phyloP scores from a whole-genome alignment of 179 eudicot species.

The Beta lomatogona region DNA sequence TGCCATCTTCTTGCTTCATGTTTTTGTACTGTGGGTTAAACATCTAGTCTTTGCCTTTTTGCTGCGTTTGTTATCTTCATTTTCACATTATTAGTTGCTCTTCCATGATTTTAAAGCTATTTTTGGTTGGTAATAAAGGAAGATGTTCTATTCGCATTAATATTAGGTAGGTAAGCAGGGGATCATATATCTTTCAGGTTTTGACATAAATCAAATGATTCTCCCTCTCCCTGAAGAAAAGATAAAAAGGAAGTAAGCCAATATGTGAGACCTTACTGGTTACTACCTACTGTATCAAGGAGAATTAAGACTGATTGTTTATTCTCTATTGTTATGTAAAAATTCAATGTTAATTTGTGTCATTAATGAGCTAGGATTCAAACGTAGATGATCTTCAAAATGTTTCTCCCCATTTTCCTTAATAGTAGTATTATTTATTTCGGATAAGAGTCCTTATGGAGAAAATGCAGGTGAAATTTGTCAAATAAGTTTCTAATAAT shows the following conservation, averaged over 20 bases:
- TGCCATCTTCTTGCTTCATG: not conserved
- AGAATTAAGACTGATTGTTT: not conserved
- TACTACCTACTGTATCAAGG: not conserved
- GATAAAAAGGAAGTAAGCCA: not conserved
- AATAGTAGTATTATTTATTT: not conserved
- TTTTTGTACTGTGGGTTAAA: not conserved
- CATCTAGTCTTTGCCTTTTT: not conserved
- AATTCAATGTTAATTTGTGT: not conserved
- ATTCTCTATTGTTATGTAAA: not conserved
- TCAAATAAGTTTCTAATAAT: not conserved
- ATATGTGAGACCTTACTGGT: not conserved
- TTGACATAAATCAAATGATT: not conserved
- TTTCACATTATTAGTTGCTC: not conserved
- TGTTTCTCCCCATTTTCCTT: not conserved
- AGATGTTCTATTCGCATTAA: not conserved
- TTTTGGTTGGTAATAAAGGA: not conserved
- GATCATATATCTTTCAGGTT: not conserved
- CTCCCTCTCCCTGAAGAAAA: not conserved
- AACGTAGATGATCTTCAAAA: not conserved
- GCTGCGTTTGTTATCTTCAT: not conserved
- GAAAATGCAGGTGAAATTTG: not conserved
- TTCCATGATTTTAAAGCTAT: not conserved
- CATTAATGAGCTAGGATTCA: not conserved
- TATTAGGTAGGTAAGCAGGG: not conserved
- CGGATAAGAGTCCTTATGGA: not conserved